Evolutionary conservation across 2,329 filamentous ascomycete species (phyloP).

Genomic region (Metarhizium brunneum): DNA sequence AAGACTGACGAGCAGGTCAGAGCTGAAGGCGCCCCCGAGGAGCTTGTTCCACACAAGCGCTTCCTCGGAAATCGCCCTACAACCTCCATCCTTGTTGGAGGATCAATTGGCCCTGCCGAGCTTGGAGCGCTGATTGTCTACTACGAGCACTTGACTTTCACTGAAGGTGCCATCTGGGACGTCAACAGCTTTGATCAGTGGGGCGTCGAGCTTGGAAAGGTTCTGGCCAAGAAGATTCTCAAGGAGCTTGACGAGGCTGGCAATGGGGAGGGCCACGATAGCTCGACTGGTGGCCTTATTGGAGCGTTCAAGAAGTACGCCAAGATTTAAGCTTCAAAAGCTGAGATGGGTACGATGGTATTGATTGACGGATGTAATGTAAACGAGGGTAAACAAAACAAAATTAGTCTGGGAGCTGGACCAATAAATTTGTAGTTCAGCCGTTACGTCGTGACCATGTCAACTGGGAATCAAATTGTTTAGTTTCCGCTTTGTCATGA

Average conservation of each 20-base stretch:
- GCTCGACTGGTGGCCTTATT: conserved; percentile 81
- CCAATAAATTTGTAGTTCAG: not conserved
- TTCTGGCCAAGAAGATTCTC: conserved; percentile 85
- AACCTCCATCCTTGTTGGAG: conserved; percentile 81
- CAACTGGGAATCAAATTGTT: not conserved
- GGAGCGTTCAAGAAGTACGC: conserved; percentile 78
- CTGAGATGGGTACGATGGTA: not conserved
- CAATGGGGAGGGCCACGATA: conserved; percentile 66
- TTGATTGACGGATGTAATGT: not conserved
- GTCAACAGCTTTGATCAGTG: conserved; percentile 99
- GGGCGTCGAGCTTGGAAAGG: conserved; percentile 98
- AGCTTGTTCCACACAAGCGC: conserved; percentile 94
- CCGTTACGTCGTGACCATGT: not conserved
- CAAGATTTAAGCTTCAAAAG: conserved; percentile 30
- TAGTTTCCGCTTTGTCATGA: not conserved
- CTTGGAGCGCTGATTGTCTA: conserved; percentile 94
- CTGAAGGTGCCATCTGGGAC: conserved; percentile 96
- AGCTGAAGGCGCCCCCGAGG: conserved; percentile 61
- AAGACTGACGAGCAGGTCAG: conserved; percentile 76
- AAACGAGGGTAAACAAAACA: not conserved
- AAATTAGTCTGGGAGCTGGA: not conserved
- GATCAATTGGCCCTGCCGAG: conserved; percentile 87
- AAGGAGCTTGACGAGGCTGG: conserved; percentile 74
- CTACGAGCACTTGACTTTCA: conserved; percentile 98
- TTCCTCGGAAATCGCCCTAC: conserved; percentile 97